phyloP scores from a whole-genome alignment of 2,329 filamentous ascomycete genomes.

The Aspergillus aculeatus region DNA sequence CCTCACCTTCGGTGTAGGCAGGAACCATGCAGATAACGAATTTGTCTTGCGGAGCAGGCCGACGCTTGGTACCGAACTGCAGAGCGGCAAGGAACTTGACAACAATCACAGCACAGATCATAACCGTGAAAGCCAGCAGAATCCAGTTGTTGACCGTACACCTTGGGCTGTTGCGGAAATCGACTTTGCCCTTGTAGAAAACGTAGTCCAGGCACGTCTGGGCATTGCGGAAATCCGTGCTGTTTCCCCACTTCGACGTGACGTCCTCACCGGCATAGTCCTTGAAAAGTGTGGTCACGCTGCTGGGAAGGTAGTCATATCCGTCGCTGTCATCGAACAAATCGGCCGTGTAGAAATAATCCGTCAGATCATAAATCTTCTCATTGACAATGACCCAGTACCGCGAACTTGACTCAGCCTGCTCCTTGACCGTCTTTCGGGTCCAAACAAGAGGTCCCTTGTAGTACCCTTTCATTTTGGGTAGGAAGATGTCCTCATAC shows the following conservation, averaged over 20 bases:
- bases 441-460: constrained; percentile 82
- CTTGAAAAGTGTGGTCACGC: constrained; percentile 67
- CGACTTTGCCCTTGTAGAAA: constrained; percentile 78
- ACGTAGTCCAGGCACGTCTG: constrained; percentile 77
- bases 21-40: constrained; percentile 98
- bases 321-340: constrained; percentile 52
- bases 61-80: constrained; percentile 87
- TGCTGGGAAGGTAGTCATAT: constrained; percentile 71
- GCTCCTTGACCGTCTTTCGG: constrained; percentile 55
- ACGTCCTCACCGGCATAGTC: constrained; percentile 79
- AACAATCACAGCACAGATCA: constrained; percentile 75
- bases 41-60: constrained; percentile 89
- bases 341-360: constrained; percentile 80
- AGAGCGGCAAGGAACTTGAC: constrained; percentile 91
- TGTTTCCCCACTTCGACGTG: constrained; percentile 60
- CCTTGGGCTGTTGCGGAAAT: constrained; percentile 73
- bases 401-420: constrained; percentile 67
- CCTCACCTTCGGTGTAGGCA: constrained; percentile 96
- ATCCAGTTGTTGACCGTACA: constrained; percentile 93
- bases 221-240: constrained; percentile 59
- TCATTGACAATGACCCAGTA: constrained; percentile 78
- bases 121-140: constrained; percentile 78
- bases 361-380: constrained; percentile 81
- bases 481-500: constrained; percentile 74
- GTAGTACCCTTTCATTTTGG: constrained; percentile 79